Percentiles rank a stretch among this genome's conserved stretches.
phyloP scores from a whole-genome alignment of 1,284 basidiomycete genomes.

The Abortiporus biennis region DNA sequence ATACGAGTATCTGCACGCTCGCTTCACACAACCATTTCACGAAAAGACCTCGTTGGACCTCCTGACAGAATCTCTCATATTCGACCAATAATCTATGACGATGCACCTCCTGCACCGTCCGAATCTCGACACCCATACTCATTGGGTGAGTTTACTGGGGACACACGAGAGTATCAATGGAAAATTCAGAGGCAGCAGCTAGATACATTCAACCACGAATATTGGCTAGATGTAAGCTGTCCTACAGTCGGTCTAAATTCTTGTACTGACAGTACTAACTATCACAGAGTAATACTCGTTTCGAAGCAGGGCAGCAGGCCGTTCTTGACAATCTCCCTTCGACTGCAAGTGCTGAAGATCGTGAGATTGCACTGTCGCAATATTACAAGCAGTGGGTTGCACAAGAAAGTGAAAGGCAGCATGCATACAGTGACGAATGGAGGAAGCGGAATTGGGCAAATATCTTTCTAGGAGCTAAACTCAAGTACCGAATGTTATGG shows the following conservation, averaged over 20 bases:
- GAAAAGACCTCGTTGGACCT: constrained; percentile 65
- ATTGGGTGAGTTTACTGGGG: constrained; percentile 53
- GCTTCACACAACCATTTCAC: too few relatives aligned
- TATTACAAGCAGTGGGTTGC: constrained; percentile 69
- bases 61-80: constrained; percentile 73
- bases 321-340: constrained; percentile 52
- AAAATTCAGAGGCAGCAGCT: constrained; percentile 61
- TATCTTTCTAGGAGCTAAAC: constrained; percentile 47
- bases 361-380: constrained; percentile 58
- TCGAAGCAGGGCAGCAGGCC: constrained; percentile 56
- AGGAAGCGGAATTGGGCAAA: constrained; percentile 48
- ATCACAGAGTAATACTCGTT: constrained; percentile 64
- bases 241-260: background rate
- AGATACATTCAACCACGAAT: constrained; percentile 66
- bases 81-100: constrained; percentile 69
- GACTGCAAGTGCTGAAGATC: constrained; percentile 41
- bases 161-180: constrained; percentile 56
- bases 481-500: constrained; percentile 38
- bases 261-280: background rate
- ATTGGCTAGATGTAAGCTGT: constrained; percentile 69
- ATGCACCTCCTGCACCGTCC: constrained; percentile 30
- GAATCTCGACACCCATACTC: constrained; percentile 60
- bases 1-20: too few relatives aligned
- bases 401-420: constrained; percentile 53
- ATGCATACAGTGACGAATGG: constrained; percentile 59